Conservation (phyloP, 768 basidiomycete genomes). For the Tulasnella sp. region DNA sequence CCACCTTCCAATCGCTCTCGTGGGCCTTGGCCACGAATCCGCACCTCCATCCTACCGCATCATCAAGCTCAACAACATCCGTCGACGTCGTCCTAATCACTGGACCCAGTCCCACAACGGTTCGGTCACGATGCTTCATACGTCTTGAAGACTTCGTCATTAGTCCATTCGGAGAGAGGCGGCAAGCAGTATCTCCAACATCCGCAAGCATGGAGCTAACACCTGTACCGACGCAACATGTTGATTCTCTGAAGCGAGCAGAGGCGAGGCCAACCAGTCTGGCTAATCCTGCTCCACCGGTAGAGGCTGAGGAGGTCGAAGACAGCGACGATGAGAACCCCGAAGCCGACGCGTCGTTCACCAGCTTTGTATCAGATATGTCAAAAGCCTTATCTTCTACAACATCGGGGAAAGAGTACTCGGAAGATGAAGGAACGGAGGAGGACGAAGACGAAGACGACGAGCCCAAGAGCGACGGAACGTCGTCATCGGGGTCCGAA, state of each 20-base stretch:
- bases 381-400: neutral
- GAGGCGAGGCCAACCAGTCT: neutral
- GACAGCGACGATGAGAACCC: neutral
- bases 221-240: no score
- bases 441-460: neutral
- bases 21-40: slow-evolving; percentile 7
- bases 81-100: slow-evolving; percentile 1
- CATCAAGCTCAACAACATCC: neutral
- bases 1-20: slow-evolving; percentile 5
- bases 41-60: neutral
- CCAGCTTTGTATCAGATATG: neutral
- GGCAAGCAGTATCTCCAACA: neutral
- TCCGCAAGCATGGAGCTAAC: neutral
- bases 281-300: neutral
- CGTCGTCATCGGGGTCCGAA: neutral
- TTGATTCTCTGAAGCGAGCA: no score
- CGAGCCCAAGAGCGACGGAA: neutral
- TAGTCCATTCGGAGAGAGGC: neutral
- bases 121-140: slow-evolving; percentile 3
- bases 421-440: neutral
- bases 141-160: neutral
- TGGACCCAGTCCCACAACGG: slow-evolving; percentile 4
- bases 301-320: neutral
- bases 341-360: neutral
- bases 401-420: neutral